Percentiles rank a stretch among this genome's conserved stretches.
Conservation (phyloP, 371 early-diverging fungal species). For the Basidiobolus meristosporus region DNA sequence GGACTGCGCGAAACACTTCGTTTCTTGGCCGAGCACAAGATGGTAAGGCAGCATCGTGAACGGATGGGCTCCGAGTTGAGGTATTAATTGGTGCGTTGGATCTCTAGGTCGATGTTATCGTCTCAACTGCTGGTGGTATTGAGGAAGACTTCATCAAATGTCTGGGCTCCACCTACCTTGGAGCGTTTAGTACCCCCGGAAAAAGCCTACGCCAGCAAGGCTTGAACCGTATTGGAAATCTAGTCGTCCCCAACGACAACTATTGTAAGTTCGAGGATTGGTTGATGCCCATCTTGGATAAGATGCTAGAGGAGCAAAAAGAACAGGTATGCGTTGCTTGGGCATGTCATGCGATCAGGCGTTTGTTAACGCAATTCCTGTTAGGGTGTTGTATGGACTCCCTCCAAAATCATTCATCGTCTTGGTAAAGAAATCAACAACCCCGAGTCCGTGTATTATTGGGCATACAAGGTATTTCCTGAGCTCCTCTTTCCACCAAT, state of each 20-base stretch:
- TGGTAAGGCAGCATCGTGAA: slow-evolving; percentile 16
- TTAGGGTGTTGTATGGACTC: slow-evolving; percentile 73
- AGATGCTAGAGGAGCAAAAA: slow-evolving; percentile 81
- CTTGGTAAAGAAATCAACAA: slow-evolving; percentile 92
- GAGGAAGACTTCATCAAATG: slow-evolving; percentile 99
- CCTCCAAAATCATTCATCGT: slow-evolving; percentile 81
- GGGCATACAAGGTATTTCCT: slow-evolving; percentile 60
- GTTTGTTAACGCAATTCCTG: neutral
- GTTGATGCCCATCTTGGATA: slow-evolving; percentile 88
- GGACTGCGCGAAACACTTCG: slow-evolving; percentile 93
- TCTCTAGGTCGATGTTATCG: slow-evolving; percentile 63
- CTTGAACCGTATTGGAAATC: slow-evolving; percentile 95
- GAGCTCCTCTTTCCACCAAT: neutral
- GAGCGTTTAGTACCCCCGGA: slow-evolving; percentile 69
- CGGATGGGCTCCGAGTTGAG: neutral
- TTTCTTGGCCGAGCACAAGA: slow-evolving; percentile 75
- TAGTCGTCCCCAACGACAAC: slow-evolving; percentile 97
- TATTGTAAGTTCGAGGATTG: slow-evolving; percentile 98
- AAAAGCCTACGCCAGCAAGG: slow-evolving; percentile 75
- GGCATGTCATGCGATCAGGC: neutral
- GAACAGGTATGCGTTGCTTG: slow-evolving; percentile 9
- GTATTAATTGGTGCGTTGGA: neutral
- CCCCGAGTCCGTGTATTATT: slow-evolving; percentile 91
- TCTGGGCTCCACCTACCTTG: slow-evolving; percentile 79
- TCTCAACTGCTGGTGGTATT: slow-evolving; percentile 95